Conservation (phyloP, 176 grass and related monocot genomes). For the Olyra latifolia region DNA sequence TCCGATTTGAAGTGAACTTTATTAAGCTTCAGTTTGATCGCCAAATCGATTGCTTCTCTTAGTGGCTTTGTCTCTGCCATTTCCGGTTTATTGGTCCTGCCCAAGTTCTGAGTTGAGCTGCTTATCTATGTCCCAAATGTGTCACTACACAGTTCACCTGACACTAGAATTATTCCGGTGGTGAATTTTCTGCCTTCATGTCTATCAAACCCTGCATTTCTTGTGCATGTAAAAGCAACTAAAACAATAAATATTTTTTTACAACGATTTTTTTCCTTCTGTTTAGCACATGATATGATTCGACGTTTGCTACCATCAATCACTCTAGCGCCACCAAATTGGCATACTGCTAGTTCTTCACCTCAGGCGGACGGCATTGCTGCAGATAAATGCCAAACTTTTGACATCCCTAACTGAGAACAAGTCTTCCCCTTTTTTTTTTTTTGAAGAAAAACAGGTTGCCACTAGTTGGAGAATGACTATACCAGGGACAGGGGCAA, state of each 20-base stretch:
- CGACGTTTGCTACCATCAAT: constrained; percentile 30
- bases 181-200: background rate
- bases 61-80: no score
- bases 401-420: constrained; percentile 21
- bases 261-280: constrained; percentile 21
- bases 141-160: background rate
- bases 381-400: constrained; percentile 13
- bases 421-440: constrained; percentile 28
- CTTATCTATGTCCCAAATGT: background rate
- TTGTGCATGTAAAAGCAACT: constrained; percentile 40
- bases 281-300: constrained; percentile 18
- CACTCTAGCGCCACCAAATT: constrained; percentile 2
- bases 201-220: constrained; percentile 28
- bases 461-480: constrained; percentile 60
- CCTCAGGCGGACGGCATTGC: constrained; percentile 28
- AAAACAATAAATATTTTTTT: constrained; percentile 15
- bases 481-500: constrained; percentile 59
- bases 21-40: no score
- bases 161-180: background rate
- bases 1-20: no score
- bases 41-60: no score
- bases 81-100: no score
- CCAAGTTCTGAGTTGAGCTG: no score
- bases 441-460: background rate
- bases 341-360: constrained; percentile 26